phyloP scores from a whole-genome alignment of 768 basidiomycete species.

The Calocera viscosa region DNA sequence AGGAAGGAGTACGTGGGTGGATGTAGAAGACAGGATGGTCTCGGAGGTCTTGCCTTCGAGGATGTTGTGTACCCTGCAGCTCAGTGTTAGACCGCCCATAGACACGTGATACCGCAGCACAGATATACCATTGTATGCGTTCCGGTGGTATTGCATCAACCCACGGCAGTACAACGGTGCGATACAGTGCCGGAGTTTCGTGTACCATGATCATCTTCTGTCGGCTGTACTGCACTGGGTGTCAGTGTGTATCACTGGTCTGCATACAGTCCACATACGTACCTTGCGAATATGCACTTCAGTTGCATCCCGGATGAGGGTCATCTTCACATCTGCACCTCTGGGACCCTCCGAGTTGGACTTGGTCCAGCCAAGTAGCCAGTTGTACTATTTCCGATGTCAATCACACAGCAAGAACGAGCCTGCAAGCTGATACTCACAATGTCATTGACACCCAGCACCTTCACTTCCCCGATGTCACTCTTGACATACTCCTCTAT shows the following conservation, averaged over 20 bases:
- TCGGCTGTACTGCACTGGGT: conserved; percentile 47
- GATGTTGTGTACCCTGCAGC: conserved; percentile 70
- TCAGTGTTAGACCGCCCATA: neutral
- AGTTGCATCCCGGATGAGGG: conserved; percentile 76
- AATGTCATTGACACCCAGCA: conserved; percentile 55
- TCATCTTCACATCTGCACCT: conserved; percentile 66
- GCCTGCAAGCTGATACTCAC: conserved; percentile 30
- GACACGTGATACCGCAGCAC: neutral
- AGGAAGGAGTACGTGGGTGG: conserved; percentile 67
- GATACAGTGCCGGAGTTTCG: conserved; percentile 74
- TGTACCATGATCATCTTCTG: conserved; percentile 61
- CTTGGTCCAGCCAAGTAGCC: conserved; percentile 61
- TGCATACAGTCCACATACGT: neutral
- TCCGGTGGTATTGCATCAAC: conserved; percentile 60
- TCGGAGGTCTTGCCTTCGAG: conserved; percentile 64
- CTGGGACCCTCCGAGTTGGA: conserved; percentile 22
- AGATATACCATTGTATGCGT: conserved; percentile 64
- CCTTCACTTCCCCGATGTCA: conserved; percentile 26
- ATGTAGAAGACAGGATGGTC: conserved; percentile 46
- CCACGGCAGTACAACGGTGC: conserved; percentile 59
- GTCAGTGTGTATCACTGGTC: neutral
- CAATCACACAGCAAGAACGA: conserved; percentile 14
- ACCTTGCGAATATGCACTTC: conserved; percentile 82
- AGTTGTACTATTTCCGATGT: conserved; percentile 51
- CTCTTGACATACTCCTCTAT: conserved; percentile 24